Percentiles rank a stretch among this genome's conserved stretches.
Conservation (phyloP, 108 stramenopile species). For the Nannochloropsis salina region DNA sequence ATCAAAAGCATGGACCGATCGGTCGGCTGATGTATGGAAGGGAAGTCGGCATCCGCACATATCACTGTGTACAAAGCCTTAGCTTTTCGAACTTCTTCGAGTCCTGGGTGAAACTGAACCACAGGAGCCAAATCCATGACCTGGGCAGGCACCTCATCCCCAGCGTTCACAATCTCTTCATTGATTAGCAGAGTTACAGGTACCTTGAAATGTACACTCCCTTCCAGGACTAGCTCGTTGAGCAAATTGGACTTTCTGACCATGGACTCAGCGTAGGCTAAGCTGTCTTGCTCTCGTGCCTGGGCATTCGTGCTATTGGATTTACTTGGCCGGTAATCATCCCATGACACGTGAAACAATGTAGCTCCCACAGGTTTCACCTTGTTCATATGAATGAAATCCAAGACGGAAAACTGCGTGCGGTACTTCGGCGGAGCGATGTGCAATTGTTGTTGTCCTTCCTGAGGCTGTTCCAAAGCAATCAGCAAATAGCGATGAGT, state of each 20-base stretch:
- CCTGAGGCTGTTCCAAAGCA: constrained; percentile 10
- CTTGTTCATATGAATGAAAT: neutral
- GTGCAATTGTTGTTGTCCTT: neutral
- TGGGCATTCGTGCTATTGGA: neutral
- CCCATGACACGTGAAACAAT: neutral
- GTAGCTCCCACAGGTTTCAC: neutral
- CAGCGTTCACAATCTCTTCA: neutral
- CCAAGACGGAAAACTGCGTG: neutral
- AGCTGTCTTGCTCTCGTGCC: neutral
- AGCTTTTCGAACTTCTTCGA: neutral
- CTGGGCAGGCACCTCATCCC: neutral
- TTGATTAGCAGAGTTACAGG: neutral
- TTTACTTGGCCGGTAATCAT: neutral
- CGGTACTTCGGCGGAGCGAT: constrained; percentile 6
- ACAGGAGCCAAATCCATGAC: neutral
- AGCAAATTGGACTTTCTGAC: neutral
- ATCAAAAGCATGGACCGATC: neutral
- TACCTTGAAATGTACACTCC: neutral
- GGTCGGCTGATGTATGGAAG: neutral
- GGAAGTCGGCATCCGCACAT: constrained; percentile 9
- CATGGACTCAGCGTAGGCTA: neutral
- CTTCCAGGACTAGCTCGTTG: neutral
- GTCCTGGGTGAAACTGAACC: neutral
- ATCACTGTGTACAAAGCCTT: neutral
- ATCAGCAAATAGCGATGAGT: neutral